These are phyloP conservation scores for Rhytidhysteron rufulum DNA, from an alignment of 2,329 filamentous ascomycete genomes.

Conservation along the genomic window DNA sequence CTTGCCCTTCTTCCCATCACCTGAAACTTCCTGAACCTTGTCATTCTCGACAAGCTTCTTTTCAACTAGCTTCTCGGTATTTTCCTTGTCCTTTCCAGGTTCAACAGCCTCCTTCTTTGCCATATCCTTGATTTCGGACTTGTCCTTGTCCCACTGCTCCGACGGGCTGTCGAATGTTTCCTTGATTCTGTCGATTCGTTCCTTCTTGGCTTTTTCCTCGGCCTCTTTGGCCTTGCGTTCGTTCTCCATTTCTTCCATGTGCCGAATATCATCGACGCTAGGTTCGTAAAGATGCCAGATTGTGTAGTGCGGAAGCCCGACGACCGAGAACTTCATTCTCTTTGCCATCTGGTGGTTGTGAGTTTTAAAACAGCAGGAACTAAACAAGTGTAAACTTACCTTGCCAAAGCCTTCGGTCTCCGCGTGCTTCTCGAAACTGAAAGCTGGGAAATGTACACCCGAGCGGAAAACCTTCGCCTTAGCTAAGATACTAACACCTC, in stretches of 20 bases:
- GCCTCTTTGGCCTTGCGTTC: slow-evolving; percentile 76
- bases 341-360: slow-evolving; percentile 76
- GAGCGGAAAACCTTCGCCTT: slow-evolving; percentile 94
- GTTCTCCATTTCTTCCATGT: slow-evolving; percentile 98
- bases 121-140: slow-evolving; percentile 69
- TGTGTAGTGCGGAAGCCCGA: slow-evolving; percentile 93
- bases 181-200: slow-evolving; percentile 73
- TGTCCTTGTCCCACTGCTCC: slow-evolving; percentile 86
- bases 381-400: slow-evolving; percentile 50
- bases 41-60: slow-evolving; percentile 50
- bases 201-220: slow-evolving; percentile 71
- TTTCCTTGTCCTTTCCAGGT: slow-evolving; percentile 38
- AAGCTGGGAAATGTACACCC: slow-evolving; percentile 95
- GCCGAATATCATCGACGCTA: slow-evolving; percentile 92
- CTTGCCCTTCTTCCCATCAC: slow-evolving; percentile 47
- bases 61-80: slow-evolving; percentile 38
- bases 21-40: slow-evolving; percentile 64
- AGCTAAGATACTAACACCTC: slow-evolving; percentile 93
- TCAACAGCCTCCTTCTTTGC: slow-evolving; percentile 53
- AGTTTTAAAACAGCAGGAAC: slow-evolving; percentile 17
- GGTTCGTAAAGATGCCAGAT: slow-evolving; percentile 99
- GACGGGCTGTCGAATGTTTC: slow-evolving; percentile 74
- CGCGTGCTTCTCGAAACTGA: slow-evolving; percentile 97
- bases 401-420: slow-evolving; percentile 99
- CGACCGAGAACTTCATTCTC: slow-evolving; percentile 91